Conservation (phyloP, 805 yeast species). For the Hanseniaspora valbyensis region DNA sequence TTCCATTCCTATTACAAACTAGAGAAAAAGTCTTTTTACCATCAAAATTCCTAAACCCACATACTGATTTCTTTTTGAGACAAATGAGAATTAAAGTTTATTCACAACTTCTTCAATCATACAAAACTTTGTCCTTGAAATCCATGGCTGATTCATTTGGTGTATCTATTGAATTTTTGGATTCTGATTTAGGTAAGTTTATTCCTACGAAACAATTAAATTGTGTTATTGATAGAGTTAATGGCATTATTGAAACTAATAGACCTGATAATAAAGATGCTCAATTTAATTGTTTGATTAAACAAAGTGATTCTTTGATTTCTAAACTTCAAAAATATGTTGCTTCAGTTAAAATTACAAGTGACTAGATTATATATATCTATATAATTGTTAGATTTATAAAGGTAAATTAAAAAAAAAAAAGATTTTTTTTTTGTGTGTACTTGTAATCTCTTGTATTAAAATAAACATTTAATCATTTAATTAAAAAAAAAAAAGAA, state of each 20-base stretch:
- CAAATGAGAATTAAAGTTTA: constrained; percentile 94
- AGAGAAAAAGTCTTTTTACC: constrained; percentile 59
- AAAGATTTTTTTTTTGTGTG: neutral
- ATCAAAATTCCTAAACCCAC: constrained; percentile 59
- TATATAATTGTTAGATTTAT: neutral
- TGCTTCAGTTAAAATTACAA: constrained; percentile 91
- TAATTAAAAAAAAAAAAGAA: too few relatives aligned
- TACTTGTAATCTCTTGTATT: too few relatives aligned
- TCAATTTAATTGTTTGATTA: constrained; percentile 78
- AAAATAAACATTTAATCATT: too few relatives aligned
- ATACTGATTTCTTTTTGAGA: constrained; percentile 73
- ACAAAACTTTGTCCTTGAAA: constrained; percentile 76
- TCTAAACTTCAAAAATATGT: constrained; percentile 94
- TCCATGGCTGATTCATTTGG: constrained; percentile 94
- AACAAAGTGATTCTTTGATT: constrained; percentile 83
- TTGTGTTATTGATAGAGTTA: constrained; percentile 91
- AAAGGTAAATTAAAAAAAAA: neutral
- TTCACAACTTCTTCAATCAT: constrained; percentile 85
- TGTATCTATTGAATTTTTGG: constrained; percentile 77
- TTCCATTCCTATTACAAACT: constrained; percentile 65
- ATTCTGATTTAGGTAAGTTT: constrained; percentile 74
- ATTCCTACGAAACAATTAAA: constrained; percentile 88
- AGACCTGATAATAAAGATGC: constrained; percentile 93
- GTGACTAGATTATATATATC: constrained; percentile 28
- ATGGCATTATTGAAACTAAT: constrained; percentile 89